Evolutionary conservation across 2,329 filamentous ascomycete genomes (phyloP).

Genomic region (Diaporthe aspalathi): DNA sequence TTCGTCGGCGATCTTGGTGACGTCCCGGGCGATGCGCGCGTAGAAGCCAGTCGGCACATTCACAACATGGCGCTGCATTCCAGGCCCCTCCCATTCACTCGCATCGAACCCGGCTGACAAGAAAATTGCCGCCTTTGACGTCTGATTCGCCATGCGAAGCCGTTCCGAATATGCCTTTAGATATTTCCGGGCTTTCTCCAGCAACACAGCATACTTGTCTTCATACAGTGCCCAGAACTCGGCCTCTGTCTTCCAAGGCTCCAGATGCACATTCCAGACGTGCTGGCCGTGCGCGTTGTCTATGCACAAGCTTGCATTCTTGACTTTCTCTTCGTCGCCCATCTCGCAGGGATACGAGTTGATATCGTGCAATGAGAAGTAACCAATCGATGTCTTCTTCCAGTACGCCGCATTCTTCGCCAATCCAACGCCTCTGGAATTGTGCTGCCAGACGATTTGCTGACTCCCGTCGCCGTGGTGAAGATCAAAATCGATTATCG

Average conservation of each 20-base stretch:
- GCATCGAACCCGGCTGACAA: slow-evolving; percentile 97
- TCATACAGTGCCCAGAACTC: slow-evolving; percentile 95
- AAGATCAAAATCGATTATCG: slow-evolving; percentile 91
- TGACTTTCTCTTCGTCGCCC: slow-evolving; percentile 93
- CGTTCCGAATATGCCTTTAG: slow-evolving; percentile 78
- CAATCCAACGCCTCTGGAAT: slow-evolving; percentile 72
- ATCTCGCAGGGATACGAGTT: slow-evolving; percentile 97
- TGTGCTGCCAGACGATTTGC: slow-evolving; percentile 91
- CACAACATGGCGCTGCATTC: slow-evolving; percentile 96
- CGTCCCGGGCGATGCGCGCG: slow-evolving; percentile 86
- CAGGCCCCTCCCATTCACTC: slow-evolving; percentile 90
- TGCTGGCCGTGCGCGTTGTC: slow-evolving; percentile 94
- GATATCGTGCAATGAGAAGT: slow-evolving; percentile 97
- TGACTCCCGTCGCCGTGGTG: slow-evolving; percentile 98
- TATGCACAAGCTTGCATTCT: slow-evolving; percentile 92
- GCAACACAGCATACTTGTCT: slow-evolving; percentile 77
- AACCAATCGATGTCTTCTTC: slow-evolving; percentile 90
- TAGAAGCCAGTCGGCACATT: slow-evolving; percentile 98
- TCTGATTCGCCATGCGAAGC: slow-evolving; percentile 67
- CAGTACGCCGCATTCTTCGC: slow-evolving; percentile 78
- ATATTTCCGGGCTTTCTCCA: slow-evolving; percentile 85
- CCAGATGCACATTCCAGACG: slow-evolving; percentile 95
- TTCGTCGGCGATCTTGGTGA: slow-evolving; percentile 84
- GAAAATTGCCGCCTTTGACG: slow-evolving; percentile 88
- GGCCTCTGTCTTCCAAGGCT: slow-evolving; percentile 82